A percentile compares a stretch with the other conserved stretches of the same genome.
Evolutionary conservation across 73 alveolate genomes (phyloP).

Genomic region (Uronychia setigera): DNA sequence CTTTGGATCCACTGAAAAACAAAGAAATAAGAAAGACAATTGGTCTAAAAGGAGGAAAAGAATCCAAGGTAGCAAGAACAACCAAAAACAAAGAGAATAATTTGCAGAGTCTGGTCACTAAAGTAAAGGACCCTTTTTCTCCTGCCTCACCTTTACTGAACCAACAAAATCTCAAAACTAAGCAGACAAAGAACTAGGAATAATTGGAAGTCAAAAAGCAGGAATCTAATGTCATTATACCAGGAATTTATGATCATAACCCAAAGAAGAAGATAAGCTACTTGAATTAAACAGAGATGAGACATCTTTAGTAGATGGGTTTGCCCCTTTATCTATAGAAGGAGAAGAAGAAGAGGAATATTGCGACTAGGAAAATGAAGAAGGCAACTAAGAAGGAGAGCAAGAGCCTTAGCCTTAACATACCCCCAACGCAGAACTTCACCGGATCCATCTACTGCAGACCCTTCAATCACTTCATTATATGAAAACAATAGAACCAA

Average conservation of each 20-base stretch:
- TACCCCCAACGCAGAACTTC: slow-evolving; percentile 30
- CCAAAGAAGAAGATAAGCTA: background rate
- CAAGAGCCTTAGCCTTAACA: background rate
- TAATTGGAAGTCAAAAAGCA: background rate
- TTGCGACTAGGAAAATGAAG: no score
- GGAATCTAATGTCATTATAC: background rate
- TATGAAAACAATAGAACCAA: slow-evolving; percentile 40
- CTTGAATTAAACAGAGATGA: background rate
- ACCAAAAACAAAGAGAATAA: no score
- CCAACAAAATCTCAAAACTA: background rate
- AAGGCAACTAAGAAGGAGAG: background rate
- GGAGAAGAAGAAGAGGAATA: background rate
- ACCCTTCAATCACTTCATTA: slow-evolving; percentile 36
- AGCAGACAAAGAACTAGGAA: background rate
- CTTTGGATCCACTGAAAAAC: background rate
- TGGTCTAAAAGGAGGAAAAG: no score
- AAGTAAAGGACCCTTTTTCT: background rate
- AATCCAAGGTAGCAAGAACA: background rate
- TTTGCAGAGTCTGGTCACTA: background rate
- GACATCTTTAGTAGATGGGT: background rate
- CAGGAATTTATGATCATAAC: background rate
- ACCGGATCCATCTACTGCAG: slow-evolving; percentile 34
- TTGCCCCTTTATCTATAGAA: background rate
- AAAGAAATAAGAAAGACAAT: background rate
- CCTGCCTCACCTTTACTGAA: background rate